Evolutionary conservation across 1,284 basidiomycete species (phyloP).

Genomic region (Ceratobasidium sp.): DNA sequence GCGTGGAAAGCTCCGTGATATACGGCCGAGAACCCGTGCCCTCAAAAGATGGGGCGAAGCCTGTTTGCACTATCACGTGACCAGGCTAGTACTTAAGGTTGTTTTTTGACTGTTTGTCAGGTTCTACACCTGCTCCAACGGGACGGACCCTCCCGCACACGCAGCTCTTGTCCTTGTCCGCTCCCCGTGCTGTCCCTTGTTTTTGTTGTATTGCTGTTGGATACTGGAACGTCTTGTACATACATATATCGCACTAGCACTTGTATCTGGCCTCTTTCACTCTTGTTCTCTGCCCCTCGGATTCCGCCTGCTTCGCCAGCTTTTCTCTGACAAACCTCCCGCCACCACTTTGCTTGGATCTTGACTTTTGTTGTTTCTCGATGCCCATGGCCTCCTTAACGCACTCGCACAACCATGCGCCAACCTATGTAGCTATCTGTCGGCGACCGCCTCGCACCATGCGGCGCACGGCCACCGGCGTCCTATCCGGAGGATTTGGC

Average conservation of each 20-base stretch:
- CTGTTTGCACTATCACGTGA: conserved; percentile 27
- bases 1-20: conserved; percentile 9
- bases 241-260: conserved; percentile 1
- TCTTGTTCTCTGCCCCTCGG: not conserved
- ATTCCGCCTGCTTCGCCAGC: not conserved
- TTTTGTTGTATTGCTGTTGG: no score
- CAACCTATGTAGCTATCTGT: conserved; percentile 12
- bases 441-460: conserved; percentile 10
- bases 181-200: not conserved
- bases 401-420: conserved; percentile 3
- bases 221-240: not conserved
- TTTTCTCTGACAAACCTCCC: not conserved
- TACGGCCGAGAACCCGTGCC: conserved; percentile 23
- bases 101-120: conserved; percentile 32
- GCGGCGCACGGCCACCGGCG: conserved; percentile 28
- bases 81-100: conserved; percentile 20
- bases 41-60: not conserved
- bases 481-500: conserved; percentile 24
- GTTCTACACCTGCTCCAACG: conserved; percentile 27
- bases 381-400: conserved; percentile 26
- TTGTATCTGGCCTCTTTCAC: not conserved
- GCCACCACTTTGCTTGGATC: not conserved
- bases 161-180: not conserved
- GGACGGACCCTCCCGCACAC: conserved; percentile 10
- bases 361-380: not conserved